Base-by-base conservation (phyloP, 1,284 basidiomycete genomes). In the Puccinia polysora region DNA sequence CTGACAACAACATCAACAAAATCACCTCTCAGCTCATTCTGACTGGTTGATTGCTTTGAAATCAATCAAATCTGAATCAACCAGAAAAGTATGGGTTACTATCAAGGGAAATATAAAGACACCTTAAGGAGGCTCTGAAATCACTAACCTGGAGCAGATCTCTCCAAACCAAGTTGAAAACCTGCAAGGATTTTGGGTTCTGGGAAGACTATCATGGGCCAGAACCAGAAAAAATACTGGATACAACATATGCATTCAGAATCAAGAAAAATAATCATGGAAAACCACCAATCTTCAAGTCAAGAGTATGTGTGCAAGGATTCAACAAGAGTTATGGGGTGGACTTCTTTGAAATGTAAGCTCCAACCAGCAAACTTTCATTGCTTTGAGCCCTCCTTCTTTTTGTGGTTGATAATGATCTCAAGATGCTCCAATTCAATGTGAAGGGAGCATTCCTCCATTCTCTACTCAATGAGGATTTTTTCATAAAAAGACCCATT, bases 381-480 rank as follows among this genome's bases (percentile, higher is more conserved):
- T 80, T 81, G 0, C 77, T 83, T n/a, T 73, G 79, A 0, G 70
- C 79, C 1, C 63, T 83, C 2, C 76, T 83, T 0, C 78, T 81
- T 0, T 73, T 83, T 0, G 81, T 81, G 5, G 79, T 81, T 1
- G 14, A 62, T 2, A 56, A 79, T 28, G 78, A 79, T 52, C 75
- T 74, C 18, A 77, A 81, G 38, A 56, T 83, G 0, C 78, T 82
- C 49, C 80, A 82, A 49, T 78, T 83, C 23, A 80, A 84, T 73
- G 77, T 84, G 55, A 81, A 81, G 28, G 76, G 76, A 0, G 82
- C 81, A 0, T 84, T 80, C 70, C 77, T 83, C 0, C 81, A 84
- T 75, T 82, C 81, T 0, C 43, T 77, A 0, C 77, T 85, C 0
- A 77, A 82, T 0, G 81, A 83, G 55, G 76, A 78, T 0, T 76